Base-by-base conservation (phyloP, 2,329 filamentous ascomycete species). In the Xylaria sp. region DNA sequence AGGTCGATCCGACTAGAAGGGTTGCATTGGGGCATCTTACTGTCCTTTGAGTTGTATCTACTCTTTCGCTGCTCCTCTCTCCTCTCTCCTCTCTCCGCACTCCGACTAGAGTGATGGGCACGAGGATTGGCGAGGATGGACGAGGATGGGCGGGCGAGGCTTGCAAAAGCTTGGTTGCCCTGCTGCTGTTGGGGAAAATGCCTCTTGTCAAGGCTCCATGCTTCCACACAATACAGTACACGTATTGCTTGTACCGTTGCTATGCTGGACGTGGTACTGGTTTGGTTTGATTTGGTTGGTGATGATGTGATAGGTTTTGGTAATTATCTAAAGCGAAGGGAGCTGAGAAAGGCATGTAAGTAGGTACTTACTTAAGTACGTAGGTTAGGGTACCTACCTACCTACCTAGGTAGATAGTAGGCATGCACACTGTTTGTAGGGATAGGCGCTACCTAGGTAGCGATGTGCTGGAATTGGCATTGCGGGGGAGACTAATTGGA, bases 1-100 rank as follows among this genome's bases (percentile, higher is more conserved):
- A 76, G 72, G 72, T 76, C 69, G 73, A 76, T 69, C 75, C 74
- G 75, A 75, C 70, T 58, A 66, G 27, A 18, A 53, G 48, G 63
- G 69, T 71, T 60, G 54, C 61, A 71, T 71, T 60, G 57, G 64
- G 64, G 51, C 54, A 37, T 61, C 50, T 65, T 55, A 68, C 66
- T 65, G 23, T 44, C 40, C 40, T 18, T 18, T 63, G 42, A 21
- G 9, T 18, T 42, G 40, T 18, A 18, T 40, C 40, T 42, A 12
- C 18, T 16, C 12, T 5, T 18, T 16, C 16, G 4, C 16, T 42
- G 40, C 12, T 42, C 5, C n/a, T n/a, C n/a, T 21, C 5, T 44
- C 18, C 5, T 13, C 6, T 3, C 16, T 44, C 12, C 18, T 42
- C 18, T 42, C 40, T 44, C 18, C 32, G 32, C 32, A 35, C 32